Evolutionary conservation across 352 stramenopile genomes (phyloP), one percentile per base, ranked within the genome.

Genomic region (Phytophthora kernoviae): DNA sequence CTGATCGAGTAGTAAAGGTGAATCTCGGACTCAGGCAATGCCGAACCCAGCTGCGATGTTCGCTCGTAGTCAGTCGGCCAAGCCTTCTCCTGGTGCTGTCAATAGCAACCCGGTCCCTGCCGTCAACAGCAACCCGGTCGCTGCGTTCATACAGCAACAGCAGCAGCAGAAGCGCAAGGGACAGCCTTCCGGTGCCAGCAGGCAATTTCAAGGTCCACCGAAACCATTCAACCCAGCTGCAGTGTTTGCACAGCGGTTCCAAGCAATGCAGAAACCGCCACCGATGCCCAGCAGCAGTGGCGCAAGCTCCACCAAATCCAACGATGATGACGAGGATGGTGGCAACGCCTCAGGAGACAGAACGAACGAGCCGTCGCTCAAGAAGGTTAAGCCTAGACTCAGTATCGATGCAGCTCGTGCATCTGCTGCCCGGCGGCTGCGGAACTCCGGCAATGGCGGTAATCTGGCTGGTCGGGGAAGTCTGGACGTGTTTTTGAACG

Each of bases 351-450:
- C 57, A 20, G 46, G 64, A 30, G 59, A 65, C 45, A 70, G 54
- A 22, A 64, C 49, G 17, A 62, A 54, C n/a, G 79, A 89, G 56
- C 81, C 81, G 44, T 88, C 79, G 24, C 75, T 87, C 18, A 92
- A 92, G 53, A 88, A 88, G 48, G 76, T 92, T 43, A 86, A 84
- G 57, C 82, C 80, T 11, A 84, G 81, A 24, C 75, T 88, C 33
- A 91, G 81, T 40, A 85, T 93, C 42, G 84, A 93, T 62, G 80
- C 82, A 11, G 81, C 84, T n/a, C 78, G 84, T 1, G 81, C 84
- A 1, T 91, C 82, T 3, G 82, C 82, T 0, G 81, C 84, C 17
- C 78, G 84, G 1, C 72, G 84, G 32, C 71, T 91, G 67, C 84
- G 84, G 17, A 90, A 70, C 32, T 89, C 81, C 2, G 81, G 72